phyloP scores from a whole-genome alignment of 129 eudicot species.

The Mikania micrantha region DNA sequence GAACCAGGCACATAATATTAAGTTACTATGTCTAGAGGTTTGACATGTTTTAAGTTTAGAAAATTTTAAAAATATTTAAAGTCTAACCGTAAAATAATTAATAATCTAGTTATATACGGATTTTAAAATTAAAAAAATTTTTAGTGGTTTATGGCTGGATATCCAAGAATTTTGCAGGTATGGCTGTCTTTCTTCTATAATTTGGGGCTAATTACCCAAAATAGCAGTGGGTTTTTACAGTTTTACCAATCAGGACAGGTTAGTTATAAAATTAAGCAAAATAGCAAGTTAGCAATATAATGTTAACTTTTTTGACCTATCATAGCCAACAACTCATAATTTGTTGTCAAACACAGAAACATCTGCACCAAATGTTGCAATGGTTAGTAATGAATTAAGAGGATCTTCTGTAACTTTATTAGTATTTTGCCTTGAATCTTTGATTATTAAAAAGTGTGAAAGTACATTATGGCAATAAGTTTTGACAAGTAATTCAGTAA shows the following conservation, averaged over 20 bases:
- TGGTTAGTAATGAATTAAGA: not conserved
- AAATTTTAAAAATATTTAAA: too few species aligned
- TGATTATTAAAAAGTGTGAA: not conserved
- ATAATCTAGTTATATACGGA: too few species aligned
- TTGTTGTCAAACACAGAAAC: not conserved
- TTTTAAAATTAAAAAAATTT: too few species aligned
- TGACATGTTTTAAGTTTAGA: too few species aligned
- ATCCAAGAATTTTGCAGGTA: too few species aligned
- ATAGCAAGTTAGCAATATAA: too few species aligned
- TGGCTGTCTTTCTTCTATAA: not conserved
- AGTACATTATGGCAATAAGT: not conserved
- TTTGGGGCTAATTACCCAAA: not conserved
- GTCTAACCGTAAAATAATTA: too few species aligned
- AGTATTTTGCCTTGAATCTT: not conserved
- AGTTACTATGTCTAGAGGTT: too few species aligned
- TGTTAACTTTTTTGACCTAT: too few species aligned
- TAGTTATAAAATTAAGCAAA: not conserved
- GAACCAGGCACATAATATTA: too few species aligned
- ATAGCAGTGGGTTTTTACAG: not conserved
- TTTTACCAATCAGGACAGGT: not conserved
- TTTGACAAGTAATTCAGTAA: not conserved
- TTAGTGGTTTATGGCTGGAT: too few species aligned
- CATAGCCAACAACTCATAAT: not conserved
- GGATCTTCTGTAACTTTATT: not conserved
- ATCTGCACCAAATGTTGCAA: not conserved